Evolutionary conservation across 305 asterid genomes (phyloP).

Genomic region (Euphrasia arctica): DNA sequence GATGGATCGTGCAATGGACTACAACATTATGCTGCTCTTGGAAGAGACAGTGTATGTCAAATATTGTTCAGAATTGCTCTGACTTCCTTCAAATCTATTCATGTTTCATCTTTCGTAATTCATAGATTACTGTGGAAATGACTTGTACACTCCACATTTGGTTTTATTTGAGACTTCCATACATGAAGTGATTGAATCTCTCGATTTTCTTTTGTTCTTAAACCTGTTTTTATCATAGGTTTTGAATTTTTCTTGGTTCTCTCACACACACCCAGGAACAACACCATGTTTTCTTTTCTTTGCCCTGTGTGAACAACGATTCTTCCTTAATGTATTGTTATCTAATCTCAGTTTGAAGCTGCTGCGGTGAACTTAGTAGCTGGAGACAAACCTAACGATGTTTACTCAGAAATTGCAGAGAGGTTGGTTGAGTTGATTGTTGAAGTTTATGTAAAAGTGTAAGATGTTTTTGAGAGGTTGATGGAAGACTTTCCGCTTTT

Average conservation of each 20-base stretch:
- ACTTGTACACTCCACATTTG: too few relatives aligned
- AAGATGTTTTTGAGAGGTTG: background rate
- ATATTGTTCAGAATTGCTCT: slow-evolving; percentile 20
- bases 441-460: slow-evolving; percentile 20
- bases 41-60: slow-evolving; percentile 72
- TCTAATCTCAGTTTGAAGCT: slow-evolving; percentile 72
- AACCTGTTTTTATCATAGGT: background rate
- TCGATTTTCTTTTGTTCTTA: too few relatives aligned
- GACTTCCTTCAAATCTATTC: slow-evolving; percentile 13
- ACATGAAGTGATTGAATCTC: too few relatives aligned
- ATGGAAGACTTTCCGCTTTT: background rate
- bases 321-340: slow-evolving; percentile 15
- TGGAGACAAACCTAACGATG: slow-evolving; percentile 87
- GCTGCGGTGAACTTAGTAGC: slow-evolving; percentile 93
- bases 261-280: background rate
- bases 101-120: background rate
- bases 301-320: slow-evolving; percentile 7
- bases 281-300: background rate
- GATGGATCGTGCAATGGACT: slow-evolving; percentile 99
- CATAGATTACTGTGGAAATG: background rate
- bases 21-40: slow-evolving; percentile 97
- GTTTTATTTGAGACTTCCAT: too few relatives aligned
- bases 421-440: slow-evolving; percentile 46
- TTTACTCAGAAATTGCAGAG: slow-evolving; percentile 90
- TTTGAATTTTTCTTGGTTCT: background rate